phyloP scores from a whole-genome alignment of 106 monocot species.

The Dioscorea alata region DNA sequence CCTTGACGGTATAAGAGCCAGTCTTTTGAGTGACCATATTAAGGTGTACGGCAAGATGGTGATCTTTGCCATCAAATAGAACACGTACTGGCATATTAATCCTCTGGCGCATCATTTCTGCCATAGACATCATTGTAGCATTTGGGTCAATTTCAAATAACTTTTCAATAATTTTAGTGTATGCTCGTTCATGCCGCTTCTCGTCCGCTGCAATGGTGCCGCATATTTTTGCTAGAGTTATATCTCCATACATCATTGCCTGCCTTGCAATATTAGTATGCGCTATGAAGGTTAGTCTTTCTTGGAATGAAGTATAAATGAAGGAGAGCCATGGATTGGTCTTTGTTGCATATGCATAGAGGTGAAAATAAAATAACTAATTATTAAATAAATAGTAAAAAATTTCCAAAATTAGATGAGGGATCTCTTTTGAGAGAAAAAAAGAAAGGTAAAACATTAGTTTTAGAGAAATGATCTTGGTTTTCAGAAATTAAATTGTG shows the following conservation, averaged over 20 bases:
- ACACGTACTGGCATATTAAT: slow-evolving; percentile 80
- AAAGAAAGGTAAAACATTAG: too few species aligned
- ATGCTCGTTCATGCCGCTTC: slow-evolving; percentile 81
- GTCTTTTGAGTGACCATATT: slow-evolving; percentile 47
- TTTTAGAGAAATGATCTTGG: too few species aligned
- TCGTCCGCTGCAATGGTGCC: slow-evolving; percentile 72
- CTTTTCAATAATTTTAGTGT: slow-evolving; percentile 38
- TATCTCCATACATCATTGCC: slow-evolving; percentile 66
- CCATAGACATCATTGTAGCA: slow-evolving; percentile 44
- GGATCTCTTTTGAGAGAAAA: too few species aligned
- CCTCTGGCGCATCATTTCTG: slow-evolving; percentile 68
- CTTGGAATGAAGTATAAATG: slow-evolving; percentile 77
- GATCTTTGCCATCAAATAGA: slow-evolving; percentile 62
- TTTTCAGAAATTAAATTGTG: too few species aligned
- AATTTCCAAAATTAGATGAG: too few species aligned
- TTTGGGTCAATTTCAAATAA: slow-evolving; percentile 60
- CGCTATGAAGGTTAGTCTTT: slow-evolving; percentile 64
- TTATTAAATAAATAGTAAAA: too few species aligned
- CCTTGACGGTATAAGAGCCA: slow-evolving; percentile 51
- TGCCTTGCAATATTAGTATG: slow-evolving; percentile 75
- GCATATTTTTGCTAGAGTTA: slow-evolving; percentile 42
- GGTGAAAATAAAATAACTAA: background rate
- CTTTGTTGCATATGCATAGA: slow-evolving; percentile 63
- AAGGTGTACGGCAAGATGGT: slow-evolving; percentile 48
- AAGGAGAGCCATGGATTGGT: slow-evolving; percentile 67